Evolutionary conservation across 1,284 basidiomycete species (phyloP), one percentile per base, ranked within the genome.

Genomic region (Tilletia setariae): DNA sequence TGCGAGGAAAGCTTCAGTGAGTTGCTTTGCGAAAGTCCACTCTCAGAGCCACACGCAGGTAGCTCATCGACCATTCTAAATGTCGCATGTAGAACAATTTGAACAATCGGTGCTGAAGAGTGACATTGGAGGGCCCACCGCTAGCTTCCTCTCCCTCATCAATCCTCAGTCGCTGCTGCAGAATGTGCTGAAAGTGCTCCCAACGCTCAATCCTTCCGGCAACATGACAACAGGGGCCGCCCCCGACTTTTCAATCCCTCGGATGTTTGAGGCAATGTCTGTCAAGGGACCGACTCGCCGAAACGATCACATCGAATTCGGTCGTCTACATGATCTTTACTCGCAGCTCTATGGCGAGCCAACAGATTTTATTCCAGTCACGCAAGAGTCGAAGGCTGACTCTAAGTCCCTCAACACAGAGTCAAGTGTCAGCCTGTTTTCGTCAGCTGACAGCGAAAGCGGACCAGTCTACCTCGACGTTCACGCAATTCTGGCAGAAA

Each of bases 101-200:
- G 56, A 61, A 30, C n/a, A 35, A 30, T 7, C 19, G 30, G 19
- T 61, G 15, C 28, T 61, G 9, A 28, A 30, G 23, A 32, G 28
- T 30, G 56, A 61, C 28, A 61, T 61, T n/a, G 56, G 56, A 15
- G 56, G 30, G n/a, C 56, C 56, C 2, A 61, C 56, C 1, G 56
- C 32, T 30, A 61, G 32, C 28, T 32, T 61, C 28, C 56, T 61
- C 30, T 32, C 56, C 6, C 21, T 61, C 13, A 4, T 16, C 56
- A 30, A 61, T 30, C 25, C 8, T 16, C 13, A 23, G 13, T 11
- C 7, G 21, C 51, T 53, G 21, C 21, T 53, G 23, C 51, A 53
- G 7, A 53, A 25, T 23, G 13, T 53, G 23, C 21, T 53, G 21
- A 61, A 61, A 30, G 16, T 40, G 28, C 28, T 61, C 28, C 32